Base-by-base conservation (phyloP, 2,329 filamentous ascomycete species). In the Alternaria infectoria region DNA sequence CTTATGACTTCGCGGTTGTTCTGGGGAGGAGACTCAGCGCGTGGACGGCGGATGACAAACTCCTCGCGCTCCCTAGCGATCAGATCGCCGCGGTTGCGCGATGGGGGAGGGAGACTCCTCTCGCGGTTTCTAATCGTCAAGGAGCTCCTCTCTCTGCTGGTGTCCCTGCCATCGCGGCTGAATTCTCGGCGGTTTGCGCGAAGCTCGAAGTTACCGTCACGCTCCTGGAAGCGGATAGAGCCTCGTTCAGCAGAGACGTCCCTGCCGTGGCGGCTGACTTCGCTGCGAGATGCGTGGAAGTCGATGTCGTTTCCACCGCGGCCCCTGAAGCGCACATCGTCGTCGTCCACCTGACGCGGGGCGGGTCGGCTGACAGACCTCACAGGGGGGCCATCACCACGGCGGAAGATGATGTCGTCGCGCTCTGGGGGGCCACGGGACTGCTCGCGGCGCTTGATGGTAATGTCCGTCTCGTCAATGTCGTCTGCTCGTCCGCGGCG, bases 271-370 rank as follows among this genome's bases (percentile, higher is more conserved):
- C 70, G 65, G 55, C 61, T 69, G 61, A 74, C 62, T 50, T 74
- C 71, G 55, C 68, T 71, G 62, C 59, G 72, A 30, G 68, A 66
- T 26, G 72, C 65, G 13, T 67, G 72, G 61, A 73, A 70, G 54
- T 83, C 80, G 28, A 75, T 75, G 64, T 70, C 73, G 64, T 74
- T 70, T 60, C 67, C 74, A 66, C 61, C 64, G 15, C 77, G 74
- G 61, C 80, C 80, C 57, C 82, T 73, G 75, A 86, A 84, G 61
- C 82, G 81, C 60, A 86, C 81, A 65, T 86, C 83, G 58, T 86
- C 84, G 28, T 77, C 72, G 30, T 79, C 77, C 50, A 75, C 74
- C 58, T 79, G 77, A 64, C 77, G 77, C 12, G 76, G 74, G 30
- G 76, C 71, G 25, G 73, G 72, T 45, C 59, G 62, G 62, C 59